Base-by-base conservation (phyloP, 352 stramenopile genomes). In the Phytophthora chlamydospora region DNA sequence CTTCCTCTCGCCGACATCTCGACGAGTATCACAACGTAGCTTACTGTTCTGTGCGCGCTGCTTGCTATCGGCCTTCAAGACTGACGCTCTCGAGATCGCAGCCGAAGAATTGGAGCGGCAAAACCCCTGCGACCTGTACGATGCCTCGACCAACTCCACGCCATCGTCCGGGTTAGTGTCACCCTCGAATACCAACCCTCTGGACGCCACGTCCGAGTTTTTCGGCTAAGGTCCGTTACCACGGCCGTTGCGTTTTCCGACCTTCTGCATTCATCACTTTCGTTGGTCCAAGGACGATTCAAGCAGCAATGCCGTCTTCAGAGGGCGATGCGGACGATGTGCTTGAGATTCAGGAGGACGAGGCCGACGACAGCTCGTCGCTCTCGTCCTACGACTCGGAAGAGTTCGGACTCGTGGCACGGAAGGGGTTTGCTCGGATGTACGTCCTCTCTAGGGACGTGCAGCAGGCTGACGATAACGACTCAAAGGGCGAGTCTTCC, bases 351-450 rank as follows among this genome's bases (percentile, higher is more conserved):
- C 49, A 16, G 40, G 61, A 70, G 21, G 54, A 51, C 4, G 61
- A 61, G 6, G 17, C 6, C 0, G 40, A 45, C 11, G 60, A 58
- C 16, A 73, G 68, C 32, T 76, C 68, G 17, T 76, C 68, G 1
- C 54, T 76, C 17, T 88, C 81, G 34, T 90, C 81, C 1, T 76
- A 72, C 31, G 72, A 87, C 57, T 90, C 81, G 52, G 70, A 78
- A 13, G 63, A 78, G 19, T 86, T 83, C 56, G 76, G 81, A 6
- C 58, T 65, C 4, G 76, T 89, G 0, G 76, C 75, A 13, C 78
- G 76, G 24, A 71, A 71, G 2, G 81, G 81, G 3, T 89, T 89
- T 51, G 75, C 75, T 39, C 78, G 81, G 44, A 89, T 88, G 81
- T 90, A 90, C 32, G 73, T 86, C 34, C 63, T 90, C 5, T 66